Evolutionary conservation across 306 rosid species (phyloP).

Genomic region (Cicer cuneatum): DNA sequence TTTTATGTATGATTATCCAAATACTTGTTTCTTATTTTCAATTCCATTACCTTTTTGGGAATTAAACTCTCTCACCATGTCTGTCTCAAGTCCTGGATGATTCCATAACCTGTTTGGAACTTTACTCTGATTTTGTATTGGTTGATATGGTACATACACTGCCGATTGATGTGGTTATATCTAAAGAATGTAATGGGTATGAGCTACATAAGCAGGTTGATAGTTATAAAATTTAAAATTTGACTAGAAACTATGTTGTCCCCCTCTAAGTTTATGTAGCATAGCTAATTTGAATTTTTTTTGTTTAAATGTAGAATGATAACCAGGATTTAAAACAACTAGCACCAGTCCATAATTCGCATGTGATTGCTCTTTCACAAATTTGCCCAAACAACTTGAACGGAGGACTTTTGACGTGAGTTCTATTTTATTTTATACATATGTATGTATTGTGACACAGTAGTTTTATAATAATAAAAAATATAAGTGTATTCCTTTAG

Average conservation of each 20-base stretch:
- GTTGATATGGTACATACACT: neutral
- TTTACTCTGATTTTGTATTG: slow-evolving; percentile 4
- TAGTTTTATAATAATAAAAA: slow-evolving; percentile 28
- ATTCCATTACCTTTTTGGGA: slow-evolving; percentile 10
- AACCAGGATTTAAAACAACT: slow-evolving; percentile 75
- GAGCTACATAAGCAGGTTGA: slow-evolving; percentile 1
- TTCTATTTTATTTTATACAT: slow-evolving; percentile 31
- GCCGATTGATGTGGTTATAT: slow-evolving; percentile 22
- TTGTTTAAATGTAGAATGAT: slow-evolving; percentile 61
- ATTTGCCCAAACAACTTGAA: slow-evolving; percentile 73
- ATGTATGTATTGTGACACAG: neutral
- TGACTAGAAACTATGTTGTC: neutral
- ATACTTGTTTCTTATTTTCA: slow-evolving; percentile 18
- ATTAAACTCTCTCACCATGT: neutral
- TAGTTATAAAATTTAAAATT: slow-evolving; percentile 5
- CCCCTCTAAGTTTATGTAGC: neutral
- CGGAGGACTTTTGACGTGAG: slow-evolving; percentile 87
- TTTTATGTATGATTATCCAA: slow-evolving; percentile 12
- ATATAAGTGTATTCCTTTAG: slow-evolving; percentile 24
- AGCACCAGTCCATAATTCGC: slow-evolving; percentile 75
- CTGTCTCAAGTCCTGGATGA: slow-evolving; percentile 31
- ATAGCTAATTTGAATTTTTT: slow-evolving; percentile 41
- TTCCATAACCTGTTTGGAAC: neutral
- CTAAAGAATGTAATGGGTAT: slow-evolving; percentile 9
- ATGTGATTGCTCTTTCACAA: slow-evolving; percentile 67